phyloP scores from a whole-genome alignment of 1,139 yeast species.

The Taphrina flavorubra region DNA sequence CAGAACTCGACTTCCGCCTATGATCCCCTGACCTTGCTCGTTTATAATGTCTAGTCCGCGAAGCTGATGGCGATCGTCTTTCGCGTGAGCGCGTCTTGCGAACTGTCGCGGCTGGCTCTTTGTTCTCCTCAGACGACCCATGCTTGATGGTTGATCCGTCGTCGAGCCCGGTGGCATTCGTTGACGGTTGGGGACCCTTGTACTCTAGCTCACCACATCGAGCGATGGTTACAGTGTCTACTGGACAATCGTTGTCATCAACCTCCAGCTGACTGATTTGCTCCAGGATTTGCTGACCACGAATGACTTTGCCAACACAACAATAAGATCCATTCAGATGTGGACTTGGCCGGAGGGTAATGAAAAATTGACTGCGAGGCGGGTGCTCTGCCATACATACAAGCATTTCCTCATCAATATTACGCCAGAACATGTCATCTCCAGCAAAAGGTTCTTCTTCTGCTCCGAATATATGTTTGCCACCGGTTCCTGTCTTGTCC shows the following conservation, averaged over 20 bases:
- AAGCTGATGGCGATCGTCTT: neutral
- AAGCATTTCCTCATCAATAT: constrained; percentile 48
- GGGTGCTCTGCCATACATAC: constrained; percentile 67
- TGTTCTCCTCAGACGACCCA: too few species aligned
- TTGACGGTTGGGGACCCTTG: constrained; percentile 38
- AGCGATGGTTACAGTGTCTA: constrained; percentile 47
- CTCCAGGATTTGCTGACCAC: constrained; percentile 72
- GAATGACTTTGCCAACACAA: constrained; percentile 67
- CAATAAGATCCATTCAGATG: constrained; percentile 62
- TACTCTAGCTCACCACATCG: constrained; percentile 63
- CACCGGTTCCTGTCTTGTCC: constrained; percentile 58
- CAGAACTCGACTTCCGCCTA: neutral
- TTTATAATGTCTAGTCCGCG: neutral
- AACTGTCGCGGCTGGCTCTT: neutral
- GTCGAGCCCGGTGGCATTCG: neutral
- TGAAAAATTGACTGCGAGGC: constrained; percentile 76
- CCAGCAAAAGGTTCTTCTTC: constrained; percentile 57
- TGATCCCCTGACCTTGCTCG: neutral
- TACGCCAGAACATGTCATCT: constrained; percentile 60
- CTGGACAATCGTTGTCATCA: constrained; percentile 55
- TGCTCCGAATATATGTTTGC: constrained; percentile 52
- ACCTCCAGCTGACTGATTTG: constrained; percentile 61
- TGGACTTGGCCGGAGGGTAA: constrained; percentile 50
- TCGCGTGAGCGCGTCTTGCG: neutral
- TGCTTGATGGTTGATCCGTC: neutral